Percentiles rank a stretch among this genome's conserved stretches.
Evolutionary conservation across 257 asterid genomes (phyloP).

Genomic region (Rubia yunnanensis): DNA sequence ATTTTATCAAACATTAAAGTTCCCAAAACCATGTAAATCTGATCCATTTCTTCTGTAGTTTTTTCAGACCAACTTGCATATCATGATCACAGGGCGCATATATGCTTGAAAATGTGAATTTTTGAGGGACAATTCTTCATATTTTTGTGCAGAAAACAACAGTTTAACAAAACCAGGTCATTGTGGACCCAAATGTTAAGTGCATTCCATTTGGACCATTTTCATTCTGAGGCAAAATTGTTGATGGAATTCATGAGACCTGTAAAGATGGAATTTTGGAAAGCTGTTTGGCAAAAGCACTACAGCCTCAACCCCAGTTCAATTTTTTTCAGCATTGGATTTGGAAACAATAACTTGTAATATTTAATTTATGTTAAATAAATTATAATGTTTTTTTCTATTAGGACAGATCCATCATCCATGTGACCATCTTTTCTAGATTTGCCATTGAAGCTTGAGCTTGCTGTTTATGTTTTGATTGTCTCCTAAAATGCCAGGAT

Average conservation of each 20-base stretch:
- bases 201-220: neutral
- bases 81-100: no score
- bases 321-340: neutral
- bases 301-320: constrained; percentile 16
- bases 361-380: neutral
- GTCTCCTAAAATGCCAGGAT: constrained; percentile 14
- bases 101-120: neutral
- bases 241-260: constrained; percentile 7
- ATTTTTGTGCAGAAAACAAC: neutral
- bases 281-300: constrained; percentile 22
- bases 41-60: no score
- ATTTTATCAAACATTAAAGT: neutral
- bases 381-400: neutral
- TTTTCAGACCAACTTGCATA: no score
- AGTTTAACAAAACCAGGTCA: constrained; percentile 10
- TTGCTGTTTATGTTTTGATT: constrained; percentile 24
- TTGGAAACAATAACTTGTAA: neutral
- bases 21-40: no score
- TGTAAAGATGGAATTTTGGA: constrained; percentile 27
- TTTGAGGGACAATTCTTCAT: neutral
- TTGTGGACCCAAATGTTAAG: constrained; percentile 16
- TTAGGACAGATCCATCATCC: neutral
- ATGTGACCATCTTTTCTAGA: constrained; percentile 19
- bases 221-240: neutral
- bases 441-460: constrained; percentile 33